A percentile compares a stretch with the other conserved stretches of the same genome.
Evolutionary conservation across 345 rosid genomes (phyloP).

Genomic region (Populus davidiana): DNA sequence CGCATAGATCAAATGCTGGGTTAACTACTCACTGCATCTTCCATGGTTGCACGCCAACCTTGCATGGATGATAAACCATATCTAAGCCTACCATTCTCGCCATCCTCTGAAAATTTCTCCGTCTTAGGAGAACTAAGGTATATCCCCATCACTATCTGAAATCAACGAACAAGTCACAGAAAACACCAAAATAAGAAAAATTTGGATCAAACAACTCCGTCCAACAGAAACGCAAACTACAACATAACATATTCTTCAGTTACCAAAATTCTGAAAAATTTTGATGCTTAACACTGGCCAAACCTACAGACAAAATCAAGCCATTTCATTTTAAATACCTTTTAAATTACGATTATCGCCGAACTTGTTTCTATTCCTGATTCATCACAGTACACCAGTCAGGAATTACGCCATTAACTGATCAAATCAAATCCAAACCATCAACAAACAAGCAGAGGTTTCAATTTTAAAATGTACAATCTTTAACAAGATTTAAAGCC

Average conservation of each 20-base stretch:
- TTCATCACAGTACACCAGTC: neutral
- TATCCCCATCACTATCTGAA: conserved; percentile 67
- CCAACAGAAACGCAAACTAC: neutral
- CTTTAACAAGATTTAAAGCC: neutral
- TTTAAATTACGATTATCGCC: neutral
- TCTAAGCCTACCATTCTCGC: conserved; percentile 67
- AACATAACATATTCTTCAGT: neutral
- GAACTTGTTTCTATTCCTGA: neutral
- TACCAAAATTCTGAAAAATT: neutral
- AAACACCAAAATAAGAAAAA: neutral
- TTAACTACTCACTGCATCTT: conserved; percentile 86
- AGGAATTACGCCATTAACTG: neutral
- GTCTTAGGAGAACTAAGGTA: conserved; percentile 94
- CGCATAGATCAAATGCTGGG: conserved; percentile 1
- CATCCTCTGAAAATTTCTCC: conserved; percentile 89
- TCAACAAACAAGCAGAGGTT: neutral
- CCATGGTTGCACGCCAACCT: conserved; percentile 99
- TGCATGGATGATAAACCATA: conserved; percentile 97
- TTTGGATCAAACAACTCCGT: neutral
- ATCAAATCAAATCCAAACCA: conserved; percentile 4
- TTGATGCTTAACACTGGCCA: neutral
- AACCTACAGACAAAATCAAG: neutral
- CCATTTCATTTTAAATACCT: no score
- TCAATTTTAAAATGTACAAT: neutral
- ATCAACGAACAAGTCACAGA: neutral